A percentile compares a stretch with the other conserved stretches of the same genome.
phyloP scores from a whole-genome alignment of 1,284 basidiomycete genomes.

The Wallemia hederae region DNA sequence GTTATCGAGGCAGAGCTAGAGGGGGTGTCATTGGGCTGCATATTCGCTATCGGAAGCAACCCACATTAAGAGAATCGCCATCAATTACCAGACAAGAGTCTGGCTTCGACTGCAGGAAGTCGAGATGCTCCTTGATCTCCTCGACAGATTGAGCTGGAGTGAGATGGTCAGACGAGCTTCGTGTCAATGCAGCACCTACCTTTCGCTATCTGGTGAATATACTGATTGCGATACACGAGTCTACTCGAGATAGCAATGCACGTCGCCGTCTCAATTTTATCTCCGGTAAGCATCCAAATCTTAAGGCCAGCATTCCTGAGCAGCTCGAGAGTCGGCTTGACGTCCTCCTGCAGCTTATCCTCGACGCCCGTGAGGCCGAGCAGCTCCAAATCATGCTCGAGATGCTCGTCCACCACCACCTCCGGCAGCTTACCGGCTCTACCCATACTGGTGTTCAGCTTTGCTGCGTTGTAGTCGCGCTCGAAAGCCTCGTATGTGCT shows the following conservation, averaged over 20 bases:
- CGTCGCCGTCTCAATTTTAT: constrained; percentile 96
- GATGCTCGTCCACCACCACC: constrained; percentile 34
- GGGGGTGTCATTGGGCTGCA: neutral
- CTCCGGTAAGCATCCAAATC: constrained; percentile 99
- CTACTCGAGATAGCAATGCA: constrained; percentile 96
- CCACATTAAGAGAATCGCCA: constrained; percentile 75
- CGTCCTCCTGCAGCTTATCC: constrained; percentile 92
- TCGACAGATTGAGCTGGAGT: constrained; percentile 45
- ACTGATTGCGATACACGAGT: constrained; percentile 79
- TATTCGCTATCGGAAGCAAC: neutral
- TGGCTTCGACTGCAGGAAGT: constrained; percentile 73
- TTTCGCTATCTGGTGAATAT: constrained; percentile 89
- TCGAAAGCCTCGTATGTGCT: constrained; percentile 49
- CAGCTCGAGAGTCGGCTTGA: constrained; percentile 73
- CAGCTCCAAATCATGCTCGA: constrained; percentile 74
- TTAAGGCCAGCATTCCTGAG: constrained; percentile 87
- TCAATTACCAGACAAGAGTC: constrained; percentile 97
- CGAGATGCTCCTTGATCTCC: constrained; percentile 61
- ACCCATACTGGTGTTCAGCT: constrained; percentile 34
- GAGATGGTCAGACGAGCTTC: neutral
- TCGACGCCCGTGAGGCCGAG: constrained; percentile 90
- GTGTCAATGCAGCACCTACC: constrained; percentile 24
- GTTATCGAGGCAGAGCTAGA: constrained; percentile 52
- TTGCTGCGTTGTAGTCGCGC: constrained; percentile 42
- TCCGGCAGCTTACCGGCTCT: constrained; percentile 48